These are phyloP conservation scores for Colletotrichum sublineola DNA, from an alignment of 2,329 filamentous ascomycete genomes.

Conservation along the genomic window DNA sequence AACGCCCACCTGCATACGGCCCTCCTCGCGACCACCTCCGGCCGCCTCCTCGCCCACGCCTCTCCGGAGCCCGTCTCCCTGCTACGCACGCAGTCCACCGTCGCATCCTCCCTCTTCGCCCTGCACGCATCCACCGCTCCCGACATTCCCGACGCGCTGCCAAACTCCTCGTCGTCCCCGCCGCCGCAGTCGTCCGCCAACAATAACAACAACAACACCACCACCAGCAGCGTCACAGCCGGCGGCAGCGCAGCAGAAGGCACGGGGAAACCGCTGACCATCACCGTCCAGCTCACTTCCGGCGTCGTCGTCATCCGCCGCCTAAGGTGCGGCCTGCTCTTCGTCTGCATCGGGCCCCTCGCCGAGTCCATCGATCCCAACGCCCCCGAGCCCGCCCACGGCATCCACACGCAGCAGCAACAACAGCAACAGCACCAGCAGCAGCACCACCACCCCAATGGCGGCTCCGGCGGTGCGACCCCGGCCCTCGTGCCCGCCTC, in stretches of 20 bases:
- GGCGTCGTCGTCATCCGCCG: conserved; percentile 71
- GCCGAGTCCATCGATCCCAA: conserved; percentile 45
- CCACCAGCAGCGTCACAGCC: conserved; percentile 22
- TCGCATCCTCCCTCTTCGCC: conserved; percentile 72
- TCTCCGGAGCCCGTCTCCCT: conserved; percentile 64
- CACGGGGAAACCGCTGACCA: conserved; percentile 55
- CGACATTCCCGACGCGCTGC: conserved; percentile 58
- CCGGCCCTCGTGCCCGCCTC: conserved; percentile 48
- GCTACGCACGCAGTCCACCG: conserved; percentile 73
- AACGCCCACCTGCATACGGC: conserved; percentile 70
- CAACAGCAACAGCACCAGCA: conserved; percentile 40
- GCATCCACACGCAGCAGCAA: not conserved
- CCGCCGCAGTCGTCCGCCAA: conserved; percentile 41
- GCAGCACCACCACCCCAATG: conserved; percentile 38
- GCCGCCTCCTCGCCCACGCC: conserved; percentile 74
- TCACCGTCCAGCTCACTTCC: conserved; percentile 71
- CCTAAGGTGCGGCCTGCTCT: conserved; percentile 70
- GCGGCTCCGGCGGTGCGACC: conserved; percentile 48
- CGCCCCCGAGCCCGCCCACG: conserved; percentile 33
- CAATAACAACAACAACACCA: conserved; percentile 9
- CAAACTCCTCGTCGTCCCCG: conserved; percentile 50
- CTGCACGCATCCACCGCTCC: conserved; percentile 65
- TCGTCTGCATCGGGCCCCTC: conserved; percentile 70
- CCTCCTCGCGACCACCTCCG: conserved; percentile 70
- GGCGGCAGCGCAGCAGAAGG: not conserved